Evolutionary conservation across 73 alveolate genomes (phyloP).

Genomic region (Diophrys sp.): DNA sequence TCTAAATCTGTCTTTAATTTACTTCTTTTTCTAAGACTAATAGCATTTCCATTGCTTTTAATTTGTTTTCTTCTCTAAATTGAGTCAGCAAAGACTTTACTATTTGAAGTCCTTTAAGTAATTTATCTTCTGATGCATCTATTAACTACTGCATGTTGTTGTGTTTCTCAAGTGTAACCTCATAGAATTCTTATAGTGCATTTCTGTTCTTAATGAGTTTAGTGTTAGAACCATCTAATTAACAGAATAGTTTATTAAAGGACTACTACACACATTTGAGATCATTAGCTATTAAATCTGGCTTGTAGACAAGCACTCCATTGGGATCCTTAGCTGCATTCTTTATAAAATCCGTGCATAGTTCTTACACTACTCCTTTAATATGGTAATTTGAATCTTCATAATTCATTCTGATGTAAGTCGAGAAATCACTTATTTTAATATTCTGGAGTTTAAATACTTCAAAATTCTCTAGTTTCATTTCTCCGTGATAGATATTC

Average conservation of each 20-base stretch:
- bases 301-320: background rate
- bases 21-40: too few relatives aligned
- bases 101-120: too few relatives aligned
- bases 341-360: background rate
- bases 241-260: background rate
- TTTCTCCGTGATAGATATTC: background rate
- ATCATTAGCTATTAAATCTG: background rate
- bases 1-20: background rate
- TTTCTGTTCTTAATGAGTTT: too few relatives aligned
- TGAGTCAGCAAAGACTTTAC: too few relatives aligned
- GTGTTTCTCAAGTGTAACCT: background rate
- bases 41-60: too few relatives aligned
- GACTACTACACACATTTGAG: background rate
- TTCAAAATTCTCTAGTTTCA: background rate
- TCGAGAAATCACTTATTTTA: background rate
- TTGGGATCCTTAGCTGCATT: background rate
- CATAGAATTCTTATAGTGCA: too few relatives aligned
- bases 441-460: background rate
- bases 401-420: background rate
- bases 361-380: background rate
- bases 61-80: too few relatives aligned
- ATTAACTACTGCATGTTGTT: too few relatives aligned
- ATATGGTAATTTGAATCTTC: background rate
- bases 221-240: too few relatives aligned
- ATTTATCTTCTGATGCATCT: too few relatives aligned